These are phyloP conservation scores for Aspergillus neotritici DNA, from an alignment of 2,329 filamentous ascomycete genomes.

Conservation along the genomic window DNA sequence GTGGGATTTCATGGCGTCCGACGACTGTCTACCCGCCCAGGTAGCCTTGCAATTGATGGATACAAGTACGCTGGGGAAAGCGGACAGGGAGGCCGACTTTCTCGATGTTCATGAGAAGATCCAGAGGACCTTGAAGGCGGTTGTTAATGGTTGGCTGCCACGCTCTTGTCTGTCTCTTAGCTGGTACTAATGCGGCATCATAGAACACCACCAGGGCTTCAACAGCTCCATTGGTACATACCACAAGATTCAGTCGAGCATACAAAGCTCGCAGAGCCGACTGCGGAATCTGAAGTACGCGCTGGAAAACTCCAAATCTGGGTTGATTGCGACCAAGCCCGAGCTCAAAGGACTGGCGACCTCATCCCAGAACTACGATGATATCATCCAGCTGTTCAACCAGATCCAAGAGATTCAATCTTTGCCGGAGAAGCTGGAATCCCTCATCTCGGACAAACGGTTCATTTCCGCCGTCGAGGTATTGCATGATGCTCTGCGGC, in stretches of 20 bases:
- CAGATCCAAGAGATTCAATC: constrained; percentile 82
- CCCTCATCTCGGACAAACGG: constrained; percentile 90
- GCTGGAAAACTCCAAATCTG: constrained; percentile 72
- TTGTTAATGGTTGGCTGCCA: constrained; percentile 63
- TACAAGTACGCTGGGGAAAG: constrained; percentile 83
- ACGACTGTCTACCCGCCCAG: constrained; percentile 87
- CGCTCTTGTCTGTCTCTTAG: too few relatives aligned
- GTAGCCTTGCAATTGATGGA: constrained; percentile 93
- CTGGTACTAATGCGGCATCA: constrained; percentile 9
- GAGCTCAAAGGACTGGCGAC: constrained; percentile 86
- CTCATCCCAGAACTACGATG: constrained; percentile 84
- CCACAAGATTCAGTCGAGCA: constrained; percentile 94
- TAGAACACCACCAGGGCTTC: constrained; percentile 96
- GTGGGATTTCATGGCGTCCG: constrained; percentile 87
- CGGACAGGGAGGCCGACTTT: constrained; percentile 82
- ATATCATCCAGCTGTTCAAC: constrained; percentile 74
- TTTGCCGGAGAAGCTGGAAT: constrained; percentile 87
- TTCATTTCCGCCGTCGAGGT: constrained; percentile 91
- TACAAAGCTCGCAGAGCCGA: constrained; percentile 78
- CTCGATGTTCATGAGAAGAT: constrained; percentile 76
- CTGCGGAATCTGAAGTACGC: constrained; percentile 78
- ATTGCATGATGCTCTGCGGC: constrained; percentile 76
- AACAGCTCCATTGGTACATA: constrained; percentile 98
- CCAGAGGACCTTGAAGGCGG: constrained; percentile 86
- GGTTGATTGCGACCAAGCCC: constrained; percentile 77